Base-by-base conservation (phyloP, 306 rosid genomes). In the Inga leiocalycina region DNA sequence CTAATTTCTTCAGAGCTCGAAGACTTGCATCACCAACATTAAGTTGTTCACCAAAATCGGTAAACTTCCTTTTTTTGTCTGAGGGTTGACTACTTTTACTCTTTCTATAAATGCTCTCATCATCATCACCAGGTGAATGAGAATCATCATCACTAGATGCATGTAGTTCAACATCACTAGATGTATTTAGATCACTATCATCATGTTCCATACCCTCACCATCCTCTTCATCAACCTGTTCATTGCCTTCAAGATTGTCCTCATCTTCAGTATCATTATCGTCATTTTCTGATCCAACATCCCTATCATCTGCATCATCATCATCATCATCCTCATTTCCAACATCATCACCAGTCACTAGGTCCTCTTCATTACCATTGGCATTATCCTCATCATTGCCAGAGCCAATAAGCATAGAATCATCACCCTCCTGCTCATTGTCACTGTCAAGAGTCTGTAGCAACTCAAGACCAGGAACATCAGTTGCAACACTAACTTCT, bases 401-500 rank as follows among this genome's bases (percentile, higher is more conserved):
- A 80, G 91, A 87, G 81, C 79, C 85, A 76, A 86, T 71, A 27
- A 79, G 82, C 44, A 67, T 49, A 39, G 87, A 66, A 30, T 80
- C 77, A 44, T 73, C 84, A 66, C 75, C 79, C 30, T 90, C 89
- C 77, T 72, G 83, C 67, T 79, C 76, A 8, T 74, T 84, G 39
- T 85, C 90, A 79, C 75, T 84, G 39, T 85, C 89, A 66, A 71
- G 82, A 10, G 68, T 39, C 76, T 77, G 90, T 81, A 95, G 85
- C 74, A 93, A 84, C 81, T 95, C 99, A 78, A 88, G 86, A 84
- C 85, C 98, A 85, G 96, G 92, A 88, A 93, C 94, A 80, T 91
- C 80, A 71, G 88, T 71, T 10, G 66, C 91, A 79, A 91, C 88
- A 79, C 65, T 64, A 71, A 88, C 90, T 79, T 92, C 94, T 81